Evolutionary conservation across 1,139 yeast genomes (phyloP), one percentile per base, ranked within the genome.

Genomic region (Wickerhamiella pararugosa): DNA sequence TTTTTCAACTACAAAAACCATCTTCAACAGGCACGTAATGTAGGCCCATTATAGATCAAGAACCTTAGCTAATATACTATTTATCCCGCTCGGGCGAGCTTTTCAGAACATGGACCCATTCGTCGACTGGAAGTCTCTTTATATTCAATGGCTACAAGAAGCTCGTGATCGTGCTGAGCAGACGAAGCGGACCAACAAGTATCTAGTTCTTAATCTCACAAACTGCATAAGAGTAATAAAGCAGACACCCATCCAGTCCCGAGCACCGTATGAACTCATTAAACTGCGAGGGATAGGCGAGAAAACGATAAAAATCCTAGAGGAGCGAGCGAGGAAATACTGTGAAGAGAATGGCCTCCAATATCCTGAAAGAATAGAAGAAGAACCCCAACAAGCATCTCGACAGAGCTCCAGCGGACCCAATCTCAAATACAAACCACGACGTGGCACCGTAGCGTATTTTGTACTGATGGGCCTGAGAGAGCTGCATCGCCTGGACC

Each of bases 361-460:
- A 21, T 29, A 42, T 7, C 21, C 21, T 4, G 21, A 15, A 26
- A 26, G 21, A 37, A 29, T 34, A 27, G 33, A 9, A 27, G 30
- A n/a, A 26, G 32, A 31, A 9, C 26, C 11, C 6, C 15, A 32
- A 25, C 25, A 8, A 26, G 10, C 33, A 15, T 11, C 34, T 27
- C 40, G 10, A 34, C 6, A n/a, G 29, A 46, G 42, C 11, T 38
- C 41, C 26, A 41, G 40, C 21, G 46, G 54, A 35, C 57, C 60
- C 44, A 64, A 56, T 43, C 64, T 67, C 45, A 64, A 60, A 35
- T 90, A 83, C 56, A 70, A 87, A 0, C 98, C 98, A 1, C 68
- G 70, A 37, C 75, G 75, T 48, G 64, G 92, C 34, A 75, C 94
- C 0, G 96, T 97, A 0, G 92, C 86, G 0, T 90, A 81, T 61